A percentile compares a stretch with the other conserved stretches of the same genome.
Conservation (phyloP, 2,329 filamentous ascomycete genomes). For the Phialemonium atrogriseum region DNA sequence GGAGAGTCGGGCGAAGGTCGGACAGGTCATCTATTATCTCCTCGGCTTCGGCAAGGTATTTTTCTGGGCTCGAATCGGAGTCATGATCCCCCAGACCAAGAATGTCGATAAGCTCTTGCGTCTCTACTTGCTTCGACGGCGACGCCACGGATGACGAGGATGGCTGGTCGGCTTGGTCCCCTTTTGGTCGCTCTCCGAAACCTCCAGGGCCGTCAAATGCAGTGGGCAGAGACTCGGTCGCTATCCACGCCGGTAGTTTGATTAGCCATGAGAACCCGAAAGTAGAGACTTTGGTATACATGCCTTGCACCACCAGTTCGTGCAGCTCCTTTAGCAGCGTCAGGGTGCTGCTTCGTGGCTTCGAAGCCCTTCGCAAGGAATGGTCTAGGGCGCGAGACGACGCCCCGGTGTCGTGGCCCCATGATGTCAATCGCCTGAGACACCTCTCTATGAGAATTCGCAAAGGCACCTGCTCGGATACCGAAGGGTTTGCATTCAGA, state of each 20-base stretch:
- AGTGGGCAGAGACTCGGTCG: neutral
- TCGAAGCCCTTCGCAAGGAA: constrained; percentile 5
- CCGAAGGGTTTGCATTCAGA: constrained; percentile 4
- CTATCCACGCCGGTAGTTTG: no score
- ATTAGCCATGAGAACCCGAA: no score
- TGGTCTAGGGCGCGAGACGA: constrained; percentile 10
- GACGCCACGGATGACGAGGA: no score
- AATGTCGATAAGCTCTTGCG: no score
- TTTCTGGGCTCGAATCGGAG: constrained; percentile 1
- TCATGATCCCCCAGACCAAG: constrained; percentile 2
- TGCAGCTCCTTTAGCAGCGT: constrained; percentile 7
- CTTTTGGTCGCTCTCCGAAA: neutral
- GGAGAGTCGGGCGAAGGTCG: constrained; percentile 4
- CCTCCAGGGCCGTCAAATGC: neutral
- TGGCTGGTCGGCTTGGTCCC: no score
- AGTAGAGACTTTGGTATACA: no score
- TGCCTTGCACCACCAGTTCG: constrained; percentile 4
- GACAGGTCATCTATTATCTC: constrained; percentile 5
- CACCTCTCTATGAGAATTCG: constrained; percentile 2
- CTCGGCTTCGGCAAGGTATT: constrained; percentile 5
- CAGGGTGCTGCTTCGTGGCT: constrained; percentile 2
- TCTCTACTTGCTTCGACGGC: no score
- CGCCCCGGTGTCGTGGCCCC: constrained; percentile 11
- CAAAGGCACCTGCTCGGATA: constrained; percentile 3
- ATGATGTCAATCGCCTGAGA: constrained; percentile 10